These are phyloP conservation scores for Auricularia auricula-judae DNA, from an alignment of 768 basidiomycete species.

Conservation along the genomic window DNA sequence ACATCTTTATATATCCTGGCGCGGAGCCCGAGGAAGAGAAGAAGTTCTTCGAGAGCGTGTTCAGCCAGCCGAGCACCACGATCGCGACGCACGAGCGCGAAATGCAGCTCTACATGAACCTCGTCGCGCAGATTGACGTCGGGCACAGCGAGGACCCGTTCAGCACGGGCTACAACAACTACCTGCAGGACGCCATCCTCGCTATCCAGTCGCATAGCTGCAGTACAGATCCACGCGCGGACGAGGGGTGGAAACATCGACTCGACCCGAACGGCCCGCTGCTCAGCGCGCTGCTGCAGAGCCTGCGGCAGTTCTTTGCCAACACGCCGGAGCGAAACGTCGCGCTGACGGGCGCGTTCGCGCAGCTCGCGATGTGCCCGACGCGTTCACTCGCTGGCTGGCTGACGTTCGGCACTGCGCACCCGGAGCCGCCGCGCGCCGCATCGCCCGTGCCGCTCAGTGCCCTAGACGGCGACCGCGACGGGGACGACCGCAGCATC, in stretches of 20 bases:
- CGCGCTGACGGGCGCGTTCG: conserved; percentile 72
- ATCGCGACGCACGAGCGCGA: conserved; percentile 76
- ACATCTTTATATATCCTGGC: conserved; percentile 34
- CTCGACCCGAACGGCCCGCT: conserved; percentile 71
- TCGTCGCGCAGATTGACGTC: conserved; percentile 70
- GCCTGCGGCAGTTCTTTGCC: conserved; percentile 67
- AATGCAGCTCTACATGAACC: conserved; percentile 66
- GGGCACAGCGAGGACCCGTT: conserved; percentile 58
- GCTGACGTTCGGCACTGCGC: conserved; percentile 49
- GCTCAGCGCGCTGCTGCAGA: conserved; percentile 57
- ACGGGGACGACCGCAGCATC: conserved; percentile 71
- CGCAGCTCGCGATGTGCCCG: conserved; percentile 75
- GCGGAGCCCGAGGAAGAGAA: conserved; percentile 28
- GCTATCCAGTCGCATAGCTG: conserved; percentile 56
- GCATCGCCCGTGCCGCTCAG: conserved; percentile 10
- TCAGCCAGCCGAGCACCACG: conserved; percentile 55
- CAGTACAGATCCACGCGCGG: conserved; percentile 31
- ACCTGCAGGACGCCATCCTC: conserved; percentile 63
- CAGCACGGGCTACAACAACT: conserved; percentile 79
- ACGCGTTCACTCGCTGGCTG: conserved; percentile 80
- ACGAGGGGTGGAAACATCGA: conserved; percentile 45
- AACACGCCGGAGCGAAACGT: conserved; percentile 84
- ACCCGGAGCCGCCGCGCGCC: conserved; percentile 5
- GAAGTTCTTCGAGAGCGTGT: conserved; percentile 5
- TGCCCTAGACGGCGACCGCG: conserved; percentile 26